These are phyloP conservation scores for Monosporascus ibericus DNA, from an alignment of 2,329 filamentous ascomycete genomes.

Conservation along the genomic window DNA sequence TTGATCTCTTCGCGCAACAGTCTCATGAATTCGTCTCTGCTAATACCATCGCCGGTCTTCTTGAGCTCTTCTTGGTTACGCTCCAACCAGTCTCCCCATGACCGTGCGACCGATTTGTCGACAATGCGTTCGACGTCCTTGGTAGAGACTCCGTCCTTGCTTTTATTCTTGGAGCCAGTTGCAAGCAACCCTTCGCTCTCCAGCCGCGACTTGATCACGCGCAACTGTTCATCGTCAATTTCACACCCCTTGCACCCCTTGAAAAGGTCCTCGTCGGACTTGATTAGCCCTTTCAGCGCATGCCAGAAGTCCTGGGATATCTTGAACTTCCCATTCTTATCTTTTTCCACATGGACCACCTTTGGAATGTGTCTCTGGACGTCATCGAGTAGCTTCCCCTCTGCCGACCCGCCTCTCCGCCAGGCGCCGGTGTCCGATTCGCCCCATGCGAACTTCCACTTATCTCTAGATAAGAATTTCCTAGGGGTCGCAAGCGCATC, in stretches of 20 bases:
- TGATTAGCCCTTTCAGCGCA: conserved; percentile 52
- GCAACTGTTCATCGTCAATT: conserved; percentile 42
- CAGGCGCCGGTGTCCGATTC: no score
- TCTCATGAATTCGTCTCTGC: conserved; percentile 27
- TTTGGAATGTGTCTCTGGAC: conserved; percentile 49
- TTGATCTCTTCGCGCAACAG: conserved; percentile 26
- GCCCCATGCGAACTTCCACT: no score
- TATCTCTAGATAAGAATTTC: no score
- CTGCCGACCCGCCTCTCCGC: neutral
- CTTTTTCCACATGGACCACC: conserved; percentile 47
- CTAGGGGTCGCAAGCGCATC: no score
- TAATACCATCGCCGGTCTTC: conserved; percentile 21
- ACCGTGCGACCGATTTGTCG: conserved; percentile 27
- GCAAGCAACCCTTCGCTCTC: conserved; percentile 26
- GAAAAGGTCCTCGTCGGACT: conserved; percentile 40
- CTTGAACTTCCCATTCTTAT: conserved; percentile 43
- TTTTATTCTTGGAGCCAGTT: conserved; percentile 11
- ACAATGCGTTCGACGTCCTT: conserved; percentile 23
- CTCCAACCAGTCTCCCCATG: conserved; percentile 48
- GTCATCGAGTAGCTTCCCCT: conserved; percentile 21
- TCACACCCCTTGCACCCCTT: conserved; percentile 34
- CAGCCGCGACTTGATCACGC: conserved; percentile 36
- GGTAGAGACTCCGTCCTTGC: conserved; percentile 16
- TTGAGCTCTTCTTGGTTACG: conserved; percentile 40
- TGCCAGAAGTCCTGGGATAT: conserved; percentile 60